Percentiles rank a stretch among this genome's conserved stretches.
These are phyloP conservation scores for Saprolegnia parasitica DNA, from an alignment of 352 stramenopile species.

Conservation along the genomic window DNA sequence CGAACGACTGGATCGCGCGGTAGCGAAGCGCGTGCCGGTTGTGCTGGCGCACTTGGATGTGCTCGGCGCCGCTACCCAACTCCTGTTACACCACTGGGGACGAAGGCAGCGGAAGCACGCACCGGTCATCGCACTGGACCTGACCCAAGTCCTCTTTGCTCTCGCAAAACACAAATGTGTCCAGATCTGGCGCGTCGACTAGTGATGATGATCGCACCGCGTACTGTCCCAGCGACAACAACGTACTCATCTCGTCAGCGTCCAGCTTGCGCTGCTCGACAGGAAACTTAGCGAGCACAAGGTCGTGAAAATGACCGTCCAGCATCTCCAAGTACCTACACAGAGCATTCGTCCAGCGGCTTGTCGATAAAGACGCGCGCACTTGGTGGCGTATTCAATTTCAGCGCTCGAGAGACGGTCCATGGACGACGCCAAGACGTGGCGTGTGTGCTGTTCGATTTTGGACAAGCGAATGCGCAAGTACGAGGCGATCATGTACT, in stretches of 20 bases:
- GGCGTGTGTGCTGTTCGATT: conserved; percentile 71
- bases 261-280: conserved; percentile 55
- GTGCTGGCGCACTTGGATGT: conserved; percentile 47
- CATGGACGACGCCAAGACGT: conserved; percentile 48
- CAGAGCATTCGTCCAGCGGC: not conserved
- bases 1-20: conserved; percentile 46
- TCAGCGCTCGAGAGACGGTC: conserved; percentile 70
- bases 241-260: conserved; percentile 64
- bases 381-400: conserved; percentile 68
- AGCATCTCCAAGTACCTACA: conserved; percentile 51
- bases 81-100: not conserved
- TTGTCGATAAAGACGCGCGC: conserved; percentile 27
- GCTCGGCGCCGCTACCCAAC: conserved; percentile 40
- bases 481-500: conserved; percentile 81
- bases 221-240: not conserved
- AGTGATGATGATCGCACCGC: not conserved
- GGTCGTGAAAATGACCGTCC: conserved; percentile 67
- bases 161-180: conserved; percentile 80
- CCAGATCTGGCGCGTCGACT: conserved; percentile 69
- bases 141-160: conserved; percentile 48
- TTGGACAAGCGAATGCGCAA: conserved; percentile 70
- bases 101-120: not conserved
- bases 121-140: conserved; percentile 66
- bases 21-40: conserved; percentile 78
- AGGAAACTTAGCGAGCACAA: conserved; percentile 57